These are phyloP conservation scores for Penicillium turbatum DNA, from an alignment of 495 filamentous ascomycete species.

Conservation along the genomic window DNA sequence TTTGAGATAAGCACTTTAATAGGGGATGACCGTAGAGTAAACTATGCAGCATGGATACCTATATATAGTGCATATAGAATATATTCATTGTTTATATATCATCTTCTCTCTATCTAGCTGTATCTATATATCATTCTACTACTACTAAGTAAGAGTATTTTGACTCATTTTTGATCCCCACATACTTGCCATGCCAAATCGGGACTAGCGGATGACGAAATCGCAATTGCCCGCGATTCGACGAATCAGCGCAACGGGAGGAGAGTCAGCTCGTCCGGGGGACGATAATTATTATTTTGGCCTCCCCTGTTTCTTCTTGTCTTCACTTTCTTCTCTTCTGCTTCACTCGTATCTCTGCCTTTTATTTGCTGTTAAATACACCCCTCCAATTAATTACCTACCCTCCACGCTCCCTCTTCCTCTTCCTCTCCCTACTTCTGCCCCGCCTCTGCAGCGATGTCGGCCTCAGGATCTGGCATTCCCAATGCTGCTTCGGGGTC, in stretches of 20 bases:
- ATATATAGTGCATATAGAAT: too few species aligned
- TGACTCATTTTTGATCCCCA: conserved; percentile 4
- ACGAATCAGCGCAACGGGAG: conserved; percentile 24
- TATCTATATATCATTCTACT: too few species aligned
- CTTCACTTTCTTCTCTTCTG: conserved; percentile 6
- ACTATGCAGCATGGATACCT: too few species aligned
- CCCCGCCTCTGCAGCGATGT: conserved; percentile 46
- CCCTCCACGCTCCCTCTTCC: neutral
- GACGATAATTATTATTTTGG: neutral
- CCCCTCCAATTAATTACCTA: neutral
- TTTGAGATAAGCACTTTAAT: too few species aligned
- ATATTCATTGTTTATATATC: too few species aligned
- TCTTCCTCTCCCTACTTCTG: conserved; percentile 10
- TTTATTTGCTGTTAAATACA: neutral
- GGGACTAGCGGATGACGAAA: conserved; percentile 31
- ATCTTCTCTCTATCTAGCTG: too few species aligned
- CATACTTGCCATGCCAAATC: neutral
- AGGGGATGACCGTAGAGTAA: too few species aligned
- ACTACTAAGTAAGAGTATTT: too few species aligned
- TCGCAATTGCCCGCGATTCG: conserved; percentile 11
- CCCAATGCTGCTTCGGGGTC: conserved; percentile 22
- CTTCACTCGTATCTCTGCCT: conserved; percentile 3
- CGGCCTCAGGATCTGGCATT: conserved; percentile 40
- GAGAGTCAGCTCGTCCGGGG: conserved; percentile 23
- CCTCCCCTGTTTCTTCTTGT: conserved; percentile 6